A percentile compares a stretch with the other conserved stretches of the same genome.
These are phyloP conservation scores for Hyaloscypha variabilis DNA, from an alignment of 495 filamentous ascomycete genomes.

Conservation along the genomic window DNA sequence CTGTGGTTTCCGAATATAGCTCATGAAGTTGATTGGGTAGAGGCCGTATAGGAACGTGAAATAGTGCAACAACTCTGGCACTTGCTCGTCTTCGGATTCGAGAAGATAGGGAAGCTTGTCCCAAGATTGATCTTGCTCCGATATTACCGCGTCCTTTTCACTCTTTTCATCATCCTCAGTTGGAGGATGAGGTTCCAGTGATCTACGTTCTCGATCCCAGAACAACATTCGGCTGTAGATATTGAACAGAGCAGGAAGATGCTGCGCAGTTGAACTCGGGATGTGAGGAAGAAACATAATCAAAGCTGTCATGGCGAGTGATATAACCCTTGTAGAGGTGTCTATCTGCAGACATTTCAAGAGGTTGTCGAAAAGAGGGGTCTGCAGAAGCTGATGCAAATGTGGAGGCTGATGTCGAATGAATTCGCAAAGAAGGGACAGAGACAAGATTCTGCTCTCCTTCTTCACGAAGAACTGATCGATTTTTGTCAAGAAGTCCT, in stretches of 20 bases:
- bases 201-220: constrained; percentile 58
- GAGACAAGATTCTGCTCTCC: constrained; percentile 55
- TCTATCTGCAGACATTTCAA: constrained; percentile 71
- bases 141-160: constrained; percentile 12
- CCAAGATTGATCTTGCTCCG: constrained; percentile 45
- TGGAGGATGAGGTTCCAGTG: background rate
- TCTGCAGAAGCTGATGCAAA: constrained; percentile 67
- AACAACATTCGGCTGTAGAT: constrained; percentile 74
- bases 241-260: constrained; percentile 70
- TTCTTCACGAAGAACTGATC: constrained; percentile 62
- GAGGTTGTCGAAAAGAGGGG: constrained; percentile 65
- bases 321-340: constrained; percentile 68
- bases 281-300: constrained; percentile 80
- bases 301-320: constrained; percentile 64
- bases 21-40: constrained; percentile 79
- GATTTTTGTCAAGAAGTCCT: constrained; percentile 63
- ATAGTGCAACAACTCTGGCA: constrained; percentile 74
- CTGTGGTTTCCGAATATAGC: constrained; percentile 75
- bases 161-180: constrained; percentile 23
- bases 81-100: constrained; percentile 57
- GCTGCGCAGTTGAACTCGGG: constrained; percentile 61
- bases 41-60: constrained; percentile 79
- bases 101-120: constrained; percentile 59
- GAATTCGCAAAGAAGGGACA: constrained; percentile 65
- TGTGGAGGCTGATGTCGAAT: constrained; percentile 70